Evolutionary conservation across 805 yeast genomes (phyloP), one percentile per base, ranked within the genome.

Genomic region (Hemisphaericaspora nanyangensis): DNA sequence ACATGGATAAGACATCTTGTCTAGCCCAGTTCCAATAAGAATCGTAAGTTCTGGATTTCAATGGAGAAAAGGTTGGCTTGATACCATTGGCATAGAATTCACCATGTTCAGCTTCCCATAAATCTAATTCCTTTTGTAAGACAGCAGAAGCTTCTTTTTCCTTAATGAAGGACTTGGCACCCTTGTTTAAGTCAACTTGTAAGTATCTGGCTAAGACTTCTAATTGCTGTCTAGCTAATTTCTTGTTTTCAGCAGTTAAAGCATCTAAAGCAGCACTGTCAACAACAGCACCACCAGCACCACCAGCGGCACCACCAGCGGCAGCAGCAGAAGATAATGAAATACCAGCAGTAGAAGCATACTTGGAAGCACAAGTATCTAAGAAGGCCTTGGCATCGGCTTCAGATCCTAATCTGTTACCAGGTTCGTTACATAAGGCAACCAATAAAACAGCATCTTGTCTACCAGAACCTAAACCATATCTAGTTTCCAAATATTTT

Each of bases 11-110:
- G 45, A 93, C 85, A 62, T 93, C 96, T 73, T 93, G 99, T 67
- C 97, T 86, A 34, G 98, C 97, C 99, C 99, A 93, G 68, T 95
- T 95, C 99, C 99, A 93, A 68, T 90, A 89, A 17, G 97, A 89
- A 68, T 93, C 98, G 65, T 91, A 93, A 39, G 84, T 81, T 72
- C 99, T 85, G 20, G 97, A 95, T 73, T 93, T 93, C 68, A 85
- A 77, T 46, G 91, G 76, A 24, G 96, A 85, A 70, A 93, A 93
- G 4, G 83, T 80, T 30, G 98, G 96, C 50, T 81, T 73, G 54
- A 93, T 83, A 60, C 99, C 98, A 43, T 81, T 77, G 35, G 96
- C 90, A 63, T 90, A 93, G 58, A 82, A 82, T 55, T 93, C 99
- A 52, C 99, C 99, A 60, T 82, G 76, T 54, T 69, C 74, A 24